phyloP scores from a whole-genome alignment of 495 filamentous ascomycete species.

The Tuber brumale region DNA sequence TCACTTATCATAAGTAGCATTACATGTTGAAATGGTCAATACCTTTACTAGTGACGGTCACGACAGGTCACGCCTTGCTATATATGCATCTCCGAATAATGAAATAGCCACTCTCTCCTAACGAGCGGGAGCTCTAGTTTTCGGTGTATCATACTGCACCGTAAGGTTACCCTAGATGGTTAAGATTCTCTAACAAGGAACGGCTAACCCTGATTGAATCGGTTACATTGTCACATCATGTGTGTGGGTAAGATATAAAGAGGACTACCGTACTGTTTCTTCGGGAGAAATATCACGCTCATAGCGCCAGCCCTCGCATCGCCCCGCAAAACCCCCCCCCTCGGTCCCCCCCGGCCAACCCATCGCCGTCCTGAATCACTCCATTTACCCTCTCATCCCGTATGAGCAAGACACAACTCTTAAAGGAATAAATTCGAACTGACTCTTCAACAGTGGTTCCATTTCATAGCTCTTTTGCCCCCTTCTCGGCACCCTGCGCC shows the following conservation, averaged over 20 bases:
- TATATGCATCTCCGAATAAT: background rate
- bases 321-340: background rate
- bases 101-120: background rate
- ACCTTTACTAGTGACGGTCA: background rate
- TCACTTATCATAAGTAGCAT: background rate
- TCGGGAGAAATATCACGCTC: background rate
- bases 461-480: background rate
- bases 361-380: background rate
- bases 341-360: background rate
- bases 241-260: background rate
- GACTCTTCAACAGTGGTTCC: background rate
- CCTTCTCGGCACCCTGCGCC: background rate
- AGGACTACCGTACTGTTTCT: background rate
- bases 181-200: background rate
- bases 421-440: background rate
- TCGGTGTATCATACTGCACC: background rate
- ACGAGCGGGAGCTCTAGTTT: background rate
- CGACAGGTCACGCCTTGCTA: background rate
- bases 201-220: background rate
- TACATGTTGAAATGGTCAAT: background rate
- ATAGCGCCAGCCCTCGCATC: background rate
- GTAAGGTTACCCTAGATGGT: background rate
- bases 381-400: background rate
- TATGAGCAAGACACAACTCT: background rate
- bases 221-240: background rate